Percentiles rank a stretch among this genome's conserved stretches.
These are phyloP conservation scores for Tricholoma terreum DNA, from an alignment of 768 basidiomycete species.

Conservation along the genomic window DNA sequence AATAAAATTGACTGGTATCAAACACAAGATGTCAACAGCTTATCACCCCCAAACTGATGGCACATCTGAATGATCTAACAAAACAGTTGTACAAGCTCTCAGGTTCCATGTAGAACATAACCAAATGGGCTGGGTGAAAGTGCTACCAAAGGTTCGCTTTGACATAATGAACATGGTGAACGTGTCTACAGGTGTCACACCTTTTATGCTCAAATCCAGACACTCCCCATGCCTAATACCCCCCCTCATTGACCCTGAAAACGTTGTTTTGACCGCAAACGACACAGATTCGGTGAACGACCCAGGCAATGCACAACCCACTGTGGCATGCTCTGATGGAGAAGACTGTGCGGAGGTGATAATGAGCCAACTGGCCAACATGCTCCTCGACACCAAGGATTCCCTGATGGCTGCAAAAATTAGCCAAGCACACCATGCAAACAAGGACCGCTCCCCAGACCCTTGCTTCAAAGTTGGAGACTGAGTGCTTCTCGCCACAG, in stretches of 20 bases:
- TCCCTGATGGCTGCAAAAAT: constrained; percentile 6
- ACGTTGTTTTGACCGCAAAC: constrained; percentile 8
- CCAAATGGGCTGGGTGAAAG: constrained; percentile 22
- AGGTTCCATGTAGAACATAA: constrained; percentile 20
- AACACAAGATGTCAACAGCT: constrained; percentile 27
- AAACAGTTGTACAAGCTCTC: constrained; percentile 19
- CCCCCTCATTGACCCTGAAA: constrained; percentile 7
- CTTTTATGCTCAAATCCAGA: constrained; percentile 4
- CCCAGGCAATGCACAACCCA: too few relatives aligned
- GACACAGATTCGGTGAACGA: too few relatives aligned
- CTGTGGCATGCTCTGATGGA: too few relatives aligned
- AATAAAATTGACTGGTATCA: constrained; percentile 17
- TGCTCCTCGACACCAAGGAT: constrained; percentile 4
- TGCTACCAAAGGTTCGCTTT: too few relatives aligned
- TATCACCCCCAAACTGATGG: constrained; percentile 28
- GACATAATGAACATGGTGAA: constrained; percentile 29
- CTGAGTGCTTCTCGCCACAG: constrained; percentile 28
- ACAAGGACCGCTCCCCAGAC: too few relatives aligned
- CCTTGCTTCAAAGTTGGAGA: constrained; percentile 10
- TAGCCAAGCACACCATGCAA: too few relatives aligned
- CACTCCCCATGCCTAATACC: constrained; percentile 21
- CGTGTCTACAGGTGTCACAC: constrained; percentile 20
- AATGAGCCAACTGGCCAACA: not conserved
- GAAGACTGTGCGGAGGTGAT: too few relatives aligned
- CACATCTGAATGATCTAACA: too few relatives aligned